phyloP scores from a whole-genome alignment of 1,284 basidiomycete species.

The Naganishia albida region DNA sequence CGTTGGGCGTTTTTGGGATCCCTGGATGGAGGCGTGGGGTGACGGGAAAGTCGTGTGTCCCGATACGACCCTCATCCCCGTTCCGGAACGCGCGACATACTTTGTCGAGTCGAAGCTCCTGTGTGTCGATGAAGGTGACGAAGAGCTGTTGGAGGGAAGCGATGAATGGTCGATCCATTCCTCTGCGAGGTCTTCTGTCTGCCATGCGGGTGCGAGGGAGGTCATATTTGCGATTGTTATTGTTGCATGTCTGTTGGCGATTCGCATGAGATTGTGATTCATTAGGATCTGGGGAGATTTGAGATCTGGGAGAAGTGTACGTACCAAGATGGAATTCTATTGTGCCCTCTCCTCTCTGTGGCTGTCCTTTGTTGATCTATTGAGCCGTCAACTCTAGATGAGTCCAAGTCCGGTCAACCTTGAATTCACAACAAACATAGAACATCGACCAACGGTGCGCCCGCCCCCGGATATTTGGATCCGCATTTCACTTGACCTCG shows the following conservation, averaged over 20 bases:
- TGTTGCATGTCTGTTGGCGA: too few species aligned
- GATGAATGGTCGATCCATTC: constrained; percentile 68
- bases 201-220: constrained; percentile 68
- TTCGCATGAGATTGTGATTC: too few species aligned
- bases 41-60: constrained; percentile 25
- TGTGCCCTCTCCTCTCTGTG: neutral
- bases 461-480: neutral
- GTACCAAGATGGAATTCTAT: neutral
- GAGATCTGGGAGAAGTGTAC: neutral
- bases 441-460: constrained; percentile 12
- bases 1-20: too few species aligned
- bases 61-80: constrained; percentile 17
- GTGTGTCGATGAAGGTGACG: constrained; percentile 39
- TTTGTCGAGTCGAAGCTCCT: constrained; percentile 46
- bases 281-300: too few species aligned
- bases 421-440: constrained; percentile 28
- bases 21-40: constrained; percentile 6
- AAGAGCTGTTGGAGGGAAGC: neutral
- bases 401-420: too few species aligned
- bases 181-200: constrained; percentile 73
- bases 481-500: too few species aligned
- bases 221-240: too few species aligned
- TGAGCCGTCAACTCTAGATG: too few species aligned
- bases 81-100: constrained; percentile 36
- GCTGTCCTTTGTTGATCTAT: too few species aligned